Evolutionary conservation across 2,329 filamentous ascomycete genomes (phyloP).

Genomic region (Tolypocladium endophyticum): DNA sequence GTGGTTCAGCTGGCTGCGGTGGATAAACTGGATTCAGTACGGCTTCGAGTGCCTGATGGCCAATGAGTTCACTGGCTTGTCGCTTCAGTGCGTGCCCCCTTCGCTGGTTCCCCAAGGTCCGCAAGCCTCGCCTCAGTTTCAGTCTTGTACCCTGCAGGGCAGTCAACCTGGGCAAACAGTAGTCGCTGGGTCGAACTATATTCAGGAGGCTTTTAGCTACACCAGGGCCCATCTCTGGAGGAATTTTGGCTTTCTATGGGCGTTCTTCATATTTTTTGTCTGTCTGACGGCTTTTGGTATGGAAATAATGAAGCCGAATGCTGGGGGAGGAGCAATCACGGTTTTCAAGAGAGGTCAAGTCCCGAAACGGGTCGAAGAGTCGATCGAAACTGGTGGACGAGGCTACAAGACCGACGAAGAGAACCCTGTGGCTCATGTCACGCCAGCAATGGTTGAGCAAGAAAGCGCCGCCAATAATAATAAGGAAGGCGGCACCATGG

Average conservation of each 20-base stretch:
- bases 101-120: slow-evolving; percentile 45
- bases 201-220: slow-evolving; percentile 44
- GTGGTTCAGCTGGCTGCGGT: slow-evolving; percentile 59
- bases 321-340: slow-evolving; percentile 47
- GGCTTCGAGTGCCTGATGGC: slow-evolving; percentile 57
- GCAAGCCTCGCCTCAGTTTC: slow-evolving; percentile 21
- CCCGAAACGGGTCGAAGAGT: slow-evolving; percentile 44
- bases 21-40: slow-evolving; percentile 59
- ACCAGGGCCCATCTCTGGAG: slow-evolving; percentile 53
- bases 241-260: slow-evolving; percentile 69
- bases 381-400: slow-evolving; percentile 40
- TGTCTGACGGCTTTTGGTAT: slow-evolving; percentile 59
- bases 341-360: slow-evolving; percentile 54
- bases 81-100: slow-evolving; percentile 46
- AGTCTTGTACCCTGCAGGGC: slow-evolving; percentile 41
- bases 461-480: slow-evolving; percentile 8
- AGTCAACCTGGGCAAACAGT: slow-evolving; percentile 32
- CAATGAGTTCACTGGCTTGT: slow-evolving; percentile 49
- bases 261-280: slow-evolving; percentile 66
- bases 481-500: slow-evolving; percentile 19
- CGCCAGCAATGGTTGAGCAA: slow-evolving; percentile 46
- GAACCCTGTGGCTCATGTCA: slow-evolving; percentile 29
- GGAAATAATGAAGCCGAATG: slow-evolving; percentile 53
- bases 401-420: slow-evolving; percentile 39
- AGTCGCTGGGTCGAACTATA: slow-evolving; percentile 46